Conservation (phyloP, 2,329 filamentous ascomycete species). For the Colletotrichum sojae region DNA sequence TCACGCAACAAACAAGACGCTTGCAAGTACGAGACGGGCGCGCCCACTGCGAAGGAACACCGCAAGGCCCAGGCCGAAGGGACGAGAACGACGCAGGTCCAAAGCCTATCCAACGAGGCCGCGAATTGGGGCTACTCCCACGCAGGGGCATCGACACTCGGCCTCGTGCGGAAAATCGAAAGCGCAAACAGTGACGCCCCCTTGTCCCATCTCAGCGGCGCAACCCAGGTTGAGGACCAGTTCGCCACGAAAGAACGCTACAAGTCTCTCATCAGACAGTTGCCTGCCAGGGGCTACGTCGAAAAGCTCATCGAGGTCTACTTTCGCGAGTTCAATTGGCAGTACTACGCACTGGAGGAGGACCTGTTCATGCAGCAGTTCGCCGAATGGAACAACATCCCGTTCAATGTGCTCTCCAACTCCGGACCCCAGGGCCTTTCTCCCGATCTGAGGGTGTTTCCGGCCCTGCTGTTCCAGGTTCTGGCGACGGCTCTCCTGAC, state of each 20-base stretch:
- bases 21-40: constrained; percentile 71
- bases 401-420: constrained; percentile 65
- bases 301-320: constrained; percentile 69
- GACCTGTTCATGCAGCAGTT: constrained; percentile 66
- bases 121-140: constrained; percentile 69
- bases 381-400: constrained; percentile 67
- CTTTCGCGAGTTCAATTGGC: constrained; percentile 71
- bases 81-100: constrained; percentile 42
- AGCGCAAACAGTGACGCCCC: constrained; percentile 53
- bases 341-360: constrained; percentile 70
- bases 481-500: constrained; percentile 68
- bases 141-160: constrained; percentile 66
- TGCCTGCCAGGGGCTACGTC: constrained; percentile 68
- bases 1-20: constrained; percentile 68
- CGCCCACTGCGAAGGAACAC: constrained; percentile 58
- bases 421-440: constrained; percentile 65
- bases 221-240: constrained; percentile 47
- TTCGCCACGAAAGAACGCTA: constrained; percentile 69
- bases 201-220: constrained; percentile 50
- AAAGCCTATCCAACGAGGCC: constrained; percentile 57
- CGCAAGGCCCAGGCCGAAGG: constrained; percentile 46
- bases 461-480: constrained; percentile 72
- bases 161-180: constrained; percentile 69
- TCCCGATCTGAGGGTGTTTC: constrained; percentile 68
- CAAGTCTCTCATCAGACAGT: constrained; percentile 69